Percentiles rank a stretch among this genome's conserved stretches.
Evolutionary conservation across 148 eudicot species (phyloP).

Genomic region (Rhododendron griersonianum): DNA sequence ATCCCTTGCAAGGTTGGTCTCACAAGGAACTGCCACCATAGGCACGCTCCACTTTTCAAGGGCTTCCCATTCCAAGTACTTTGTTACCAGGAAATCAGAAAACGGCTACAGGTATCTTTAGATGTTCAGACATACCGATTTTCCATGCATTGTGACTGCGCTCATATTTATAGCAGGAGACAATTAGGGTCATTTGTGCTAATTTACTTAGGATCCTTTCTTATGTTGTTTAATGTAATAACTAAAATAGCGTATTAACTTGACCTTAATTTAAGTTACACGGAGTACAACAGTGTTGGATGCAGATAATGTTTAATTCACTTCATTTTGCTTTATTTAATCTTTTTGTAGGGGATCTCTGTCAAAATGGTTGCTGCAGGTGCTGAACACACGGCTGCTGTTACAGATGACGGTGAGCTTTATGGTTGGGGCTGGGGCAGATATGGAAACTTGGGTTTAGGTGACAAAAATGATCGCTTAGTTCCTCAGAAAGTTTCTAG

Average conservation of each 20-base stretch:
- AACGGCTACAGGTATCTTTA: background rate
- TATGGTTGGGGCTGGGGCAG: conserved; percentile 99
- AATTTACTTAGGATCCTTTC: background rate
- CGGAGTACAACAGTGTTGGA: background rate
- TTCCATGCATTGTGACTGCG: background rate
- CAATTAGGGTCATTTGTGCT: background rate
- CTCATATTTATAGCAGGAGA: background rate
- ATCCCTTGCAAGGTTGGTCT: background rate
- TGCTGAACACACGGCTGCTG: conserved; percentile 98
- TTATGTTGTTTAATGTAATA: background rate
- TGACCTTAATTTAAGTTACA: background rate
- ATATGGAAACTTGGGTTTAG: conserved; percentile 97
- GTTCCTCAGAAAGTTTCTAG: conserved; percentile 68
- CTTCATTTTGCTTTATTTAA: conserved; percentile 4
- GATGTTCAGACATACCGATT: background rate
- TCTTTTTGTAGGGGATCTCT: conserved; percentile 52
- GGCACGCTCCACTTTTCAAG: background rate
- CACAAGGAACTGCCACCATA: background rate
- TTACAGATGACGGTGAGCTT: conserved; percentile 87
- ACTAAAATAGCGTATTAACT: background rate
- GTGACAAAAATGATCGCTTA: conserved; percentile 85
- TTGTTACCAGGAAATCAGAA: background rate
- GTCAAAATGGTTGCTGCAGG: conserved; percentile 99
- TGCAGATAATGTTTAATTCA: background rate
- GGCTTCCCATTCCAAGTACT: background rate